These are phyloP conservation scores for Gomphus bonarii DNA, from an alignment of 1,284 basidiomycete species.

Conservation along the genomic window DNA sequence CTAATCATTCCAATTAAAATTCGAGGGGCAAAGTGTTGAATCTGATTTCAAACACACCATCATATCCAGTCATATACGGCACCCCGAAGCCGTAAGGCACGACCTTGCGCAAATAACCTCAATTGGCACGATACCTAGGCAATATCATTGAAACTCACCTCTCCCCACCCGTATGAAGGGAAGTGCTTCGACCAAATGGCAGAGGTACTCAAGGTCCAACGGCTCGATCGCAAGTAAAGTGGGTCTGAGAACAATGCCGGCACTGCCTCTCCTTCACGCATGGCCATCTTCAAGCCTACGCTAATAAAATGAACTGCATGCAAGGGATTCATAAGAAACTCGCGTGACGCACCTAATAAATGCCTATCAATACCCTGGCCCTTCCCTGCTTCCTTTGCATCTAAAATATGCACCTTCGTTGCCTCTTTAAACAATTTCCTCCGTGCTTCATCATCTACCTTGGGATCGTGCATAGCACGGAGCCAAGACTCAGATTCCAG, in stretches of 20 bases:
- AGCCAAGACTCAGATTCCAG: constrained; percentile 67
- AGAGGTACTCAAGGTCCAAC: constrained; percentile 78
- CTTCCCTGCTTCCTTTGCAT: constrained; percentile 62
- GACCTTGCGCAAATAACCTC: constrained; percentile 29
- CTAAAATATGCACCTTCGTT: constrained; percentile 54
- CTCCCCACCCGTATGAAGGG: constrained; percentile 79
- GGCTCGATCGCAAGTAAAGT: constrained; percentile 51
- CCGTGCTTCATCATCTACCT: constrained; percentile 32
- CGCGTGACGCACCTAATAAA: constrained; percentile 51
- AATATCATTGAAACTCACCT: constrained; percentile 30
- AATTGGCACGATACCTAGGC: background rate
- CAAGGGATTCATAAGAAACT: background rate
- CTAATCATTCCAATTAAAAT: constrained; percentile 23
- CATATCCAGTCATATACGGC: constrained; percentile 67
- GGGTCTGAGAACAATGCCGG: constrained; percentile 68
- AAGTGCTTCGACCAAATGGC: constrained; percentile 79
- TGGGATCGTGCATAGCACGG: constrained; percentile 55
- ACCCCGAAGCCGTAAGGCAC: constrained; percentile 73
- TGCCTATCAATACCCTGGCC: constrained; percentile 80
- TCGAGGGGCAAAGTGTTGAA: background rate
- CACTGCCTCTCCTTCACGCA: constrained; percentile 49
- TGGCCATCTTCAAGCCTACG: constrained; percentile 55
- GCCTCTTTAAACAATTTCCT: constrained; percentile 56
- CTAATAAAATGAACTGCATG: background rate
- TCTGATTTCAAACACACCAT: constrained; percentile 30